Base-by-base conservation (phyloP, 495 filamentous ascomycete genomes). In the Penicillium robsamsonii region DNA sequence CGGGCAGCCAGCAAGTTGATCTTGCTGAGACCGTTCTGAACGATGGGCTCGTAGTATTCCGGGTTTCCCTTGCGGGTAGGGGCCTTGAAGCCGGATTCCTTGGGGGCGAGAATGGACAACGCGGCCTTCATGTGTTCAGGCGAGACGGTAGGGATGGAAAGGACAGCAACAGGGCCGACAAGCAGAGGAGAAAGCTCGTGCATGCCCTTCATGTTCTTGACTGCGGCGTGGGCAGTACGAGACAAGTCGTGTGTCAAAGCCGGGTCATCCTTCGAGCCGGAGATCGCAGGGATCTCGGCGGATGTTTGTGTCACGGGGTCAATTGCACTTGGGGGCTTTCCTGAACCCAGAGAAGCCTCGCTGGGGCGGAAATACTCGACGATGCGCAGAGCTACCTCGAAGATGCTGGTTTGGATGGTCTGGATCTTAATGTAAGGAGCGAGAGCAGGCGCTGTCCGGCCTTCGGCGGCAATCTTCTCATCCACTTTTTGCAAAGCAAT, bases 331-430 rank as follows among this genome's bases (percentile, higher is more conserved):
- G 75, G 64, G 25, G 65, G 30, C 30, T 64, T 55, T 44, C 63
- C 60, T 17, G 54, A 53, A 20, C 68, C 55, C 41, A 65, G 60
- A 12, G 75, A 66, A 13, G 70, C 63, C 13, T 69, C 50, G 25
- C 62, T 76, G 4, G 90, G 87, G 41, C 88, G 78, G 80, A 87
- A 96, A 72, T 88, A 92, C 66, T 97, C 94, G 53, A 92, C 87
- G 45, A 97, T 82, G 54, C 86, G 83, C 35, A 96, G 72, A 4
- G 92, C 94, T 15, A 87, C 79, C 57, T 85, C 85, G 76, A 98
- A 93, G 49, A 97, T 92, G 60, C 88, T 84, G n/a, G 89, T 89
- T 68, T 91, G 87, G 46, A 97, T 76, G 15, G 92, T 86, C 66
- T 91, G 88, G 31, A 97, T 67, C 69, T 88, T 84, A 60, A 92